Conservation (phyloP, 225 moss, liverwort and hornwort genomes). For the Sphagnum contortum region DNA sequence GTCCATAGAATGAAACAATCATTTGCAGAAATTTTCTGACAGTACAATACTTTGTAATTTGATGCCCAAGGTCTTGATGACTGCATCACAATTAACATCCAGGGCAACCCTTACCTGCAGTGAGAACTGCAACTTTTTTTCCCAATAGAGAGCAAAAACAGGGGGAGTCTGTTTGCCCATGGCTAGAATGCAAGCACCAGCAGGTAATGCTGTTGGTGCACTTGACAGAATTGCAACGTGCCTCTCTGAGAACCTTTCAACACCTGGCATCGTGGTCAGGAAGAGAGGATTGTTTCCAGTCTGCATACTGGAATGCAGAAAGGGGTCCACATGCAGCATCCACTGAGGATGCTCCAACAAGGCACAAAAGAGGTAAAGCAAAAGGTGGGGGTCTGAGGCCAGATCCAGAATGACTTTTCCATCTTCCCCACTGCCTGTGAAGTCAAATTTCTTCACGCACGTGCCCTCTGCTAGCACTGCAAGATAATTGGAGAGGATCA, state of each 20-base stretch:
- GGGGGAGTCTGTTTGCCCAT: conserved; percentile 76
- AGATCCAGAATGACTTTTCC: conserved; percentile 23
- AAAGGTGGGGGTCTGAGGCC: conserved; percentile 81
- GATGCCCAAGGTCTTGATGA: no score
- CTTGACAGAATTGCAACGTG: conserved; percentile 72
- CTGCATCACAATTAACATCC: no score
- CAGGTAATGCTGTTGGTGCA: conserved; percentile 62
- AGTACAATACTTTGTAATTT: no score
- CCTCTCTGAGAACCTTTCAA: conserved; percentile 75
- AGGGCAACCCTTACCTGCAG: conserved; percentile 43
- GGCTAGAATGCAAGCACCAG: conserved; percentile 76
- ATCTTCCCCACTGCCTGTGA: conserved; percentile 57
- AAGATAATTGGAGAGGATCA: neutral
- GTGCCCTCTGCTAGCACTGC: conserved; percentile 91
- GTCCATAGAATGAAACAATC: no score
- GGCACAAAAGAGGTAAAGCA: conserved; percentile 91
- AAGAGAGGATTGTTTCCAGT: conserved; percentile 87
- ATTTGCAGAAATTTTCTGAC: no score
- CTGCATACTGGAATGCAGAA: conserved; percentile 68
- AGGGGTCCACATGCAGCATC: conserved; percentile 93
- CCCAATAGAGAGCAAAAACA: conserved; percentile 89
- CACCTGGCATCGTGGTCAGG: conserved; percentile 65
- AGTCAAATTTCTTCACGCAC: conserved; percentile 84
- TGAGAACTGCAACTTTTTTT: conserved; percentile 82
- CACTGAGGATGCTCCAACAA: conserved; percentile 96